These are phyloP conservation scores for Piper betle DNA, from an alignment of 164 flowering plant genomes.

Conservation along the genomic window DNA sequence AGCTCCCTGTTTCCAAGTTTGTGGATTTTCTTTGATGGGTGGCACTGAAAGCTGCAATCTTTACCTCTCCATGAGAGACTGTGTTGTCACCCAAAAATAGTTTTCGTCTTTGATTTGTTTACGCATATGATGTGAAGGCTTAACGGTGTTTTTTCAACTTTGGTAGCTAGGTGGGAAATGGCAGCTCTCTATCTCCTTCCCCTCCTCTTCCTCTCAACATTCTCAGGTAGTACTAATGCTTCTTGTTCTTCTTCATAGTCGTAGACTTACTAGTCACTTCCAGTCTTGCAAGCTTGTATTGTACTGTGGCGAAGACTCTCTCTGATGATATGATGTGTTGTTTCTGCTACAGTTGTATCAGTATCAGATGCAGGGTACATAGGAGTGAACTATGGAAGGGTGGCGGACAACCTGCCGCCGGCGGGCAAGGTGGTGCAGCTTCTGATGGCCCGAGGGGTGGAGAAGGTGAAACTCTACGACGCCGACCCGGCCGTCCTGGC, in stretches of 20 bases:
- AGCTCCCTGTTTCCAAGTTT: too few relatives aligned
- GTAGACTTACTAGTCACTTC: too few relatives aligned
- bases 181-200: not conserved
- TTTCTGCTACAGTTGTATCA: not conserved
- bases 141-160: too few relatives aligned
- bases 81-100: too few relatives aligned
- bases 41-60: too few relatives aligned
- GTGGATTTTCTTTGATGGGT: too few relatives aligned
- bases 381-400: conserved; percentile 85
- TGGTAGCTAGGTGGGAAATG: too few relatives aligned
- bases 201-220: not conserved
- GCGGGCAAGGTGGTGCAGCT: conserved; percentile 63
- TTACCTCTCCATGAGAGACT: too few relatives aligned
- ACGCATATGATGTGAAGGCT: too few relatives aligned
- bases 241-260: not conserved
- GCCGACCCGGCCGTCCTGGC: conserved; percentile 55
- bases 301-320: not conserved
- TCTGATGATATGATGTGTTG: not conserved
- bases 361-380: conserved; percentile 29
- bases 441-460: conserved; percentile 44
- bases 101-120: too few relatives aligned
- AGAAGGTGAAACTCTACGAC: conserved; percentile 68
- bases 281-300: not conserved
- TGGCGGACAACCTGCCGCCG: conserved; percentile 65
- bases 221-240: not conserved